phyloP scores from a whole-genome alignment of 768 basidiomycete genomes.

The Trametes meyenii region DNA sequence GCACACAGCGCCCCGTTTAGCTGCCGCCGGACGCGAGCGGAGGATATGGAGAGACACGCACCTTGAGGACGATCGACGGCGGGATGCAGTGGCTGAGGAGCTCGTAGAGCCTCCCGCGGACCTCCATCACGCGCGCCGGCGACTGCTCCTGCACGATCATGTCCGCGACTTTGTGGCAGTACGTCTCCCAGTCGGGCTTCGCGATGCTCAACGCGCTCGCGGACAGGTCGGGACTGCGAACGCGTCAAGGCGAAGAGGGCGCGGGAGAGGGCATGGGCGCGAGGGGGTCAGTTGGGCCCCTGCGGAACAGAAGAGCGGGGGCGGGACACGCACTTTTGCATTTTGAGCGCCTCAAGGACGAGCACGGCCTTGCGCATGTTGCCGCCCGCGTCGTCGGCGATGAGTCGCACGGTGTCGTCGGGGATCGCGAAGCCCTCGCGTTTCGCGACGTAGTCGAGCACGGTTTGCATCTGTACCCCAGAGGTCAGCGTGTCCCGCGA shows the following conservation, averaged over 20 bases:
- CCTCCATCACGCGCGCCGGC: slow-evolving; percentile 87
- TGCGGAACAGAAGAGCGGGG: neutral
- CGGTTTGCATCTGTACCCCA: slow-evolving; percentile 68
- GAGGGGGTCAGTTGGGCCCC: too few species aligned
- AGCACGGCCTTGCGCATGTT: slow-evolving; percentile 95
- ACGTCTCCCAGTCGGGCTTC: slow-evolving; percentile 99
- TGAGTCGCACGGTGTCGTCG: slow-evolving; percentile 68
- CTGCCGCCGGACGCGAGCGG: neutral
- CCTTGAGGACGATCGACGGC: slow-evolving; percentile 89
- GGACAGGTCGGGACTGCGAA: slow-evolving; percentile 78
- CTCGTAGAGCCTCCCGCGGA: slow-evolving; percentile 92
- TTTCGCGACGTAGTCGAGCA: slow-evolving; percentile 78
- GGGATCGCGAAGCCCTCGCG: slow-evolving; percentile 84
- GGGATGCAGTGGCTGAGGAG: slow-evolving; percentile 97
- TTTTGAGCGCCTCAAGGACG: slow-evolving; percentile 92
- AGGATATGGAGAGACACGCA: slow-evolving; percentile 37
- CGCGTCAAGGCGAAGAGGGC: too few species aligned
- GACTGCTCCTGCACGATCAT: slow-evolving; percentile 88
- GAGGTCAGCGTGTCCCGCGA: neutral
- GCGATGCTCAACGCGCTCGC: slow-evolving; percentile 75
- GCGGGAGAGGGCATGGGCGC: neutral
- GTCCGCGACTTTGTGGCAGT: slow-evolving; percentile 90
- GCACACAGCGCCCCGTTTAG: neutral
- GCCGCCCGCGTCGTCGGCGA: slow-evolving; percentile 80
- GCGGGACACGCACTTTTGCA: slow-evolving; percentile 77